phyloP scores from a whole-genome alignment of 1,139 yeast species.

The Kurtzmaniella quercitrusa region DNA sequence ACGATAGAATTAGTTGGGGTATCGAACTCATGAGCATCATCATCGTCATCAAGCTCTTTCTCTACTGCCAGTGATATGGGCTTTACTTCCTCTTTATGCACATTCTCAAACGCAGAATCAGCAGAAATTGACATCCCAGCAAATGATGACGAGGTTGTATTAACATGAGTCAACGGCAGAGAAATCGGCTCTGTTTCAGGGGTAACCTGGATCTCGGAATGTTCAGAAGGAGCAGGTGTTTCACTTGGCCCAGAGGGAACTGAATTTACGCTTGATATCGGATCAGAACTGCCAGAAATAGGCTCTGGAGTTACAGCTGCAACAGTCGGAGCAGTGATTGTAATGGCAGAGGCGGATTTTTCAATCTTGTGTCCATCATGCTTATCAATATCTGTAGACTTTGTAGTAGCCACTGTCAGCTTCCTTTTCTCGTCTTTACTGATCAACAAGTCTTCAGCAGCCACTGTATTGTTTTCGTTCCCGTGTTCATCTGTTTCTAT shows the following conservation, averaged over 20 bases:
- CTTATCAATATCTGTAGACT: neutral
- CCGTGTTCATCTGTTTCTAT: conserved; percentile 32
- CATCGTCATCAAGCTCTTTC: conserved; percentile 12
- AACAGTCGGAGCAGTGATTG: neutral
- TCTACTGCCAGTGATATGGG: conserved; percentile 6
- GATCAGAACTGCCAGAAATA: too few species aligned
- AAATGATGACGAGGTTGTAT: conserved; percentile 35
- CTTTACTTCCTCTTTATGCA: conserved; percentile 10
- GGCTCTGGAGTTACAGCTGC: neutral
- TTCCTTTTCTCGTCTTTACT: conserved; percentile 1
- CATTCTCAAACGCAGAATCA: conserved; percentile 13
- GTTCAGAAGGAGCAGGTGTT: conserved; percentile 1
- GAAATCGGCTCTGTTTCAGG: conserved; percentile 8
- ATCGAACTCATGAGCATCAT: conserved; percentile 14
- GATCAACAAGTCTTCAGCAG: conserved; percentile 21
- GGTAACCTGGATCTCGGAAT: neutral
- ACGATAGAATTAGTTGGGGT: conserved; percentile 22
- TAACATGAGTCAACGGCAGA: conserved; percentile 20
- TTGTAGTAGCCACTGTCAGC: neutral
- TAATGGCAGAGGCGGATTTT: neutral
- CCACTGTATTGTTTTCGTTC: conserved; percentile 33
- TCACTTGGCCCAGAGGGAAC: neutral
- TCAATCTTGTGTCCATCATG: neutral
- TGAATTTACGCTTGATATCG: too few species aligned
- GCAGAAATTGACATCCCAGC: conserved; percentile 36